A percentile compares a stretch with the other conserved stretches of the same genome.
These are phyloP conservation scores for Tetrapyrgos nigripes DNA, from an alignment of 1,284 basidiomycete genomes.

Conservation along the genomic window DNA sequence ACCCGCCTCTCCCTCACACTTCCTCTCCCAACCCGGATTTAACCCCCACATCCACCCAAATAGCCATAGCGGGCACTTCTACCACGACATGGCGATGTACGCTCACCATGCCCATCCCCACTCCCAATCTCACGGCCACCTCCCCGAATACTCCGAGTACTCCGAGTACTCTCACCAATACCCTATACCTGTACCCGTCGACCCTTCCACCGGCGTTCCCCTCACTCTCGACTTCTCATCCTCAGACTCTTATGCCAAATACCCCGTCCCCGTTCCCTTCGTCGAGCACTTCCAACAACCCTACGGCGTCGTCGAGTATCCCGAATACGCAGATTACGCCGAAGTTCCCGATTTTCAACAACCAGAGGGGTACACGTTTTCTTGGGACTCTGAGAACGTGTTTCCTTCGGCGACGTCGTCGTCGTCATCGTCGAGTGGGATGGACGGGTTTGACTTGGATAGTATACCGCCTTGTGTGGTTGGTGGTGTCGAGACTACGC, in stretches of 20 bases:
- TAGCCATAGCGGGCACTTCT: too few relatives aligned
- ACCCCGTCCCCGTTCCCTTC: too few relatives aligned
- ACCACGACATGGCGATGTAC: too few relatives aligned
- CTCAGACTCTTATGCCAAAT: too few relatives aligned
- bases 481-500: conserved; percentile 39
- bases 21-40: conserved; percentile 18
- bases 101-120: background rate
- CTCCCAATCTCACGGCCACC: conserved; percentile 20
- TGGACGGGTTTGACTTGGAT: conserved; percentile 46
- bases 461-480: conserved; percentile 47
- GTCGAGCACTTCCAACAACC: conserved; percentile 14
- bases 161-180: conserved; percentile 23
- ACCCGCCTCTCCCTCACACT: conserved; percentile 34
- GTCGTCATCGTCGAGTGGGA: conserved; percentile 32
- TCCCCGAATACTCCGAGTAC: conserved; percentile 43
- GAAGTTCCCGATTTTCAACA: conserved; percentile 36
- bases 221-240: too few relatives aligned
- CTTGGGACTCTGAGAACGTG: conserved; percentile 36
- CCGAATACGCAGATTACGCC: conserved; percentile 38
- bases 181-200: too few relatives aligned
- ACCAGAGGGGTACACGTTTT: conserved; percentile 33
- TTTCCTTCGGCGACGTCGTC: conserved; percentile 37
- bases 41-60: background rate
- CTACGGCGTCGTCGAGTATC: too few relatives aligned
- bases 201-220: too few relatives aligned